These are phyloP conservation scores for Zizania palustris DNA, from an alignment of 202 grass and related monocot species.

Conservation along the genomic window DNA sequence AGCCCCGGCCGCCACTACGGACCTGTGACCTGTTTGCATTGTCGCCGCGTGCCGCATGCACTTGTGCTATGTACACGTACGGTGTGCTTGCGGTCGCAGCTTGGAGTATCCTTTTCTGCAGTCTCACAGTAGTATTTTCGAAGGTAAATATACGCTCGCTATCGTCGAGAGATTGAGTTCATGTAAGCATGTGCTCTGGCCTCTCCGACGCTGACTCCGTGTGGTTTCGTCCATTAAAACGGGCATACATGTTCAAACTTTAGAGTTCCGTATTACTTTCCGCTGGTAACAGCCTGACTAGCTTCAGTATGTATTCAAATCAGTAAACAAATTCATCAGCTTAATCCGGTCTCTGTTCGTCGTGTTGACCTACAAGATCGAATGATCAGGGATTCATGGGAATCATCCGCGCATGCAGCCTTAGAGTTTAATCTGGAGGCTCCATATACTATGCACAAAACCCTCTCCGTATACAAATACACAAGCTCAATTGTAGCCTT, in stretches of 20 bases:
- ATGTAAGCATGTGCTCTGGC: constrained; percentile 2
- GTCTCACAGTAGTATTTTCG: no score
- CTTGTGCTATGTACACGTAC: not conserved
- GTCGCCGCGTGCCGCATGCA: not conserved
- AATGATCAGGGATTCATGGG: not conserved
- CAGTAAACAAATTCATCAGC: not conserved
- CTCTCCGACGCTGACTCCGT: not conserved
- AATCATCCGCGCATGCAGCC: constrained; percentile 16
- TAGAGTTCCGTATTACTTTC: no score
- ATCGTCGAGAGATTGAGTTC: not conserved
- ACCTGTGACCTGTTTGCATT: no score
- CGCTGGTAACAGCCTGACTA: not conserved
- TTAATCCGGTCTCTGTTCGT: not conserved
- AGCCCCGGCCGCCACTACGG: no score
- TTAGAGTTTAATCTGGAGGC: constrained; percentile 34
- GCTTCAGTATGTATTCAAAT: not conserved
- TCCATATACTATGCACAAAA: no score
- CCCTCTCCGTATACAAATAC: no score
- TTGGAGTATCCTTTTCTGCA: no score
- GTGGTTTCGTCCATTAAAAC: not conserved
- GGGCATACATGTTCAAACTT: not conserved
- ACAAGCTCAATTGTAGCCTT: no score
- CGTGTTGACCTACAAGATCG: not conserved
- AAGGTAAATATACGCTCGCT: no score
- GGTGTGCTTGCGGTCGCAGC: not conserved